Evolutionary conservation across 2,329 filamentous ascomycete genomes (phyloP).

Genomic region (Cladosporium austrohemisphaericum): DNA sequence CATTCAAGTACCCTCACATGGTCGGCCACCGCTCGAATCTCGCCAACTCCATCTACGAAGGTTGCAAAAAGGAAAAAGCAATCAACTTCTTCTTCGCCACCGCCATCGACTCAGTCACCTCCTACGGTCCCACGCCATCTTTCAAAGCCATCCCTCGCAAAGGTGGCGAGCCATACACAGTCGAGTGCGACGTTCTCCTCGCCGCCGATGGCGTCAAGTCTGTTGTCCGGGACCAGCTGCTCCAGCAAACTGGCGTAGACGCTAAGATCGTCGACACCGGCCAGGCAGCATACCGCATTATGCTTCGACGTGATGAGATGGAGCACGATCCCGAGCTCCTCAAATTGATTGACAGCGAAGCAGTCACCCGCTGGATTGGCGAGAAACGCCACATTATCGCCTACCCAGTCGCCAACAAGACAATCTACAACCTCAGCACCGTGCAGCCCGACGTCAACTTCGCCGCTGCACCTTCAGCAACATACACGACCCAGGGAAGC

Average conservation of each 20-base stretch:
- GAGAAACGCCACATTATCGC: constrained; percentile 72
- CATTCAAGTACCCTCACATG: constrained; percentile 74
- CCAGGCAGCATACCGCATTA: constrained; percentile 75
- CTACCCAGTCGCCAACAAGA: constrained; percentile 67
- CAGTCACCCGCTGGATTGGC: constrained; percentile 72
- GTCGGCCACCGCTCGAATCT: constrained; percentile 61
- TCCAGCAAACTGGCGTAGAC: constrained; percentile 49
- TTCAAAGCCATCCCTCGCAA: constrained; percentile 59
- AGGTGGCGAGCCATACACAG: constrained; percentile 46
- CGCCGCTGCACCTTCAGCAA: constrained; percentile 54
- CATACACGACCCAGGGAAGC: constrained; percentile 60
- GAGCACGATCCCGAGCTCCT: constrained; percentile 63
- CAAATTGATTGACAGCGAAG: constrained; percentile 62
- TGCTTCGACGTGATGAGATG: constrained; percentile 67
- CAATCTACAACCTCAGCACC: constrained; percentile 64
- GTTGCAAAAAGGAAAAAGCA: constrained; percentile 59
- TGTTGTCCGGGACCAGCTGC: constrained; percentile 48
- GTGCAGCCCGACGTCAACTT: constrained; percentile 60
- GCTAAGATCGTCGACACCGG: constrained; percentile 64
- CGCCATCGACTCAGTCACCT: constrained; percentile 53
- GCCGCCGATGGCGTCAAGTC: constrained; percentile 50
- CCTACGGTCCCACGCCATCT: constrained; percentile 56
- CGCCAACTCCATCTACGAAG: constrained; percentile 65
- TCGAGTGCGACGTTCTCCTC: constrained; percentile 48
- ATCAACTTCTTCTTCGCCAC: constrained; percentile 68